Percentiles rank a stretch among this genome's conserved stretches.
Evolutionary conservation across 2,329 filamentous ascomycete species (phyloP).

Genomic region (Penicillium thymicola): DNA sequence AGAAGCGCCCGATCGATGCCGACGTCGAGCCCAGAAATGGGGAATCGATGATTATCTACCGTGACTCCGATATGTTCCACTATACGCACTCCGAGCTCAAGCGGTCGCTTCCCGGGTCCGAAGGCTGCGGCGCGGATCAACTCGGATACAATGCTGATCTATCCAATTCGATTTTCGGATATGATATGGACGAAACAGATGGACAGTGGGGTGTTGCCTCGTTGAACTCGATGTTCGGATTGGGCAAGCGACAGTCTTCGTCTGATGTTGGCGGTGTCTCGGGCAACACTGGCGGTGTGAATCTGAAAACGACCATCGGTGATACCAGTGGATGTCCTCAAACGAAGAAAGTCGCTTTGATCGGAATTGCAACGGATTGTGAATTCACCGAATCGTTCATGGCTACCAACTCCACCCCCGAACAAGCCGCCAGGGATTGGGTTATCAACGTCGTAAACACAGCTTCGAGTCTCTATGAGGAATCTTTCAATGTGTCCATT

Average conservation of each 20-base stretch:
- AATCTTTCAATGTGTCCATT: slow-evolving; percentile 89
- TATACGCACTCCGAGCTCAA: slow-evolving; percentile 59
- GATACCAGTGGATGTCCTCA: slow-evolving; percentile 78
- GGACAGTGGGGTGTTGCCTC: slow-evolving; percentile 60
- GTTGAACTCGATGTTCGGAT: slow-evolving; percentile 65
- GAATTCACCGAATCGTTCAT: slow-evolving; percentile 74
- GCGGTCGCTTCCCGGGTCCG: slow-evolving; percentile 49
- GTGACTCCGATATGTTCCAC: slow-evolving; percentile 76
- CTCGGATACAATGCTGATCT: slow-evolving; percentile 74
- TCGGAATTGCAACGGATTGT: slow-evolving; percentile 92
- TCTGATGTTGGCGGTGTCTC: slow-evolving; percentile 65
- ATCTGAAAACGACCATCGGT: slow-evolving; percentile 75
- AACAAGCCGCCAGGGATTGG: slow-evolving; percentile 64
- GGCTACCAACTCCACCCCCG: slow-evolving; percentile 38
- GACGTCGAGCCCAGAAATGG: slow-evolving; percentile 54
- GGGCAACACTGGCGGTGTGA: slow-evolving; percentile 75
- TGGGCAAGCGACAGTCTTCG: slow-evolving; percentile 55
- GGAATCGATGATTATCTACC: slow-evolving; percentile 86
- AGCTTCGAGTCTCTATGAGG: slow-evolving; percentile 84
- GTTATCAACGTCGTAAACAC: slow-evolving; percentile 81
- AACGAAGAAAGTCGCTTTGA: slow-evolving; percentile 84
- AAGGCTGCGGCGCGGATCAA: slow-evolving; percentile 69
- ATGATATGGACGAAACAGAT: slow-evolving; percentile 53
- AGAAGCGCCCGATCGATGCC: slow-evolving; percentile 70
- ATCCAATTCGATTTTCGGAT: slow-evolving; percentile 63